These are phyloP conservation scores for Podila verticillata DNA, from an alignment of 192 early-diverging fungal genomes.

Conservation along the genomic window DNA sequence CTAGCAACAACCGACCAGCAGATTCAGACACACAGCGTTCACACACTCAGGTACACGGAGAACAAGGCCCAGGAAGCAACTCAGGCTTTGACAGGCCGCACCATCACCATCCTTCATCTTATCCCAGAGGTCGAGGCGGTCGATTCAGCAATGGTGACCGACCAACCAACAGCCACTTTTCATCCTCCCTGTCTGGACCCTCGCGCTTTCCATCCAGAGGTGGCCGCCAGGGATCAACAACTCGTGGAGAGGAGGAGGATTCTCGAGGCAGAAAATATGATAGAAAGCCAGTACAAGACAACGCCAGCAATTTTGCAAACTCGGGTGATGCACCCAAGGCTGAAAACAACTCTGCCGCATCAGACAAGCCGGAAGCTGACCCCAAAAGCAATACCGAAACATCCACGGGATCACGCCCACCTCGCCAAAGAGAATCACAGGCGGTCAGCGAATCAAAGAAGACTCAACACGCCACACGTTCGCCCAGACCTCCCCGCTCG, in stretches of 20 bases:
- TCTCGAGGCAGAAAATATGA: constrained; percentile 2
- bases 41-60: neutral
- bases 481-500: constrained; percentile 26
- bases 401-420: neutral
- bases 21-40: neutral
- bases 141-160: neutral
- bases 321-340: too few species aligned
- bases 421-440: constrained; percentile 1
- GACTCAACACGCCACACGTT: constrained; percentile 5
- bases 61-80: neutral
- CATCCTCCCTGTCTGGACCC: neutral
- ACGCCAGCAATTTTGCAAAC: neutral
- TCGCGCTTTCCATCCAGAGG: neutral
- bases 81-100: neutral
- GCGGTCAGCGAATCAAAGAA: constrained; percentile 17
- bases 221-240: neutral
- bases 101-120: neutral
- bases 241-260: neutral
- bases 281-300: neutral
- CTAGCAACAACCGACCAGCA: neutral
- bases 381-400: too few species aligned
- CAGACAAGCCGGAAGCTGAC: too few species aligned
- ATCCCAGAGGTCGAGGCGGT: neutral
- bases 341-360: too few species aligned
- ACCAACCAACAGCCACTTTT: neutral